phyloP scores from a whole-genome alignment of 192 early-diverging fungal species.

The Linderina pennispora region DNA sequence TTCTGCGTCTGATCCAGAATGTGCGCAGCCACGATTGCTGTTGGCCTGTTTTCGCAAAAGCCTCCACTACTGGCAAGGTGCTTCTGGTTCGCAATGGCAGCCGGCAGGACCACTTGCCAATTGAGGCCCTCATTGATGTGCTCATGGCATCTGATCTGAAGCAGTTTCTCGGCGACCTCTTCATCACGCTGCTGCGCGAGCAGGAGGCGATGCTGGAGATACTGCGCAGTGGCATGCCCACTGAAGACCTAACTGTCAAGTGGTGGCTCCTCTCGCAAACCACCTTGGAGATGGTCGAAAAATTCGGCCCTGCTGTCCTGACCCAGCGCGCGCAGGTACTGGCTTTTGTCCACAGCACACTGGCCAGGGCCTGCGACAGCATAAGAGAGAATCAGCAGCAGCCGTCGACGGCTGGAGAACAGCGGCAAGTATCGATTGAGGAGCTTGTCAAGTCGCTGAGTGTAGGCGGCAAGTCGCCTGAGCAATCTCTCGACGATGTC shows the following conservation, averaged over 20 bases:
- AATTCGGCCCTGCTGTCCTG: constrained; percentile 67
- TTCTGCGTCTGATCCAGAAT: constrained; percentile 23
- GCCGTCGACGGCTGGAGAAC: not conserved
- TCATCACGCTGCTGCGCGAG: constrained; percentile 68
- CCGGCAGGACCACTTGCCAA: constrained; percentile 50
- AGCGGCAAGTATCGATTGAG: constrained; percentile 3
- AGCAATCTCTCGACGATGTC: constrained; percentile 3
- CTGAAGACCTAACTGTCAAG: constrained; percentile 6
- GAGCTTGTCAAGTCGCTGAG: constrained; percentile 12
- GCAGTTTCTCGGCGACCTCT: constrained; percentile 62
- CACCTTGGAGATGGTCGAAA: constrained; percentile 56
- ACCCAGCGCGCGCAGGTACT: constrained; percentile 71
- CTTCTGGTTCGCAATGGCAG: no score
- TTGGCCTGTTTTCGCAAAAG: no score
- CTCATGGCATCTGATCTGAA: constrained; percentile 50
- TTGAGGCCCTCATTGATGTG: constrained; percentile 61
- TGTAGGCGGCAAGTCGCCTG: not conserved
- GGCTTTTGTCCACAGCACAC: constrained; percentile 56
- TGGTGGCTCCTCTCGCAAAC: constrained; percentile 45
- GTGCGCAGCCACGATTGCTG: constrained; percentile 10
- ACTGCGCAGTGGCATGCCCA: constrained; percentile 8
- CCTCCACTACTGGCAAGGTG: no score
- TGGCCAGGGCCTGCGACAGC: constrained; percentile 30
- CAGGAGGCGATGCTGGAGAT: constrained; percentile 51
- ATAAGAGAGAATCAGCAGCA: not conserved